Percentiles rank a stretch among this genome's conserved stretches.
phyloP scores from a whole-genome alignment of 2,329 filamentous ascomycete genomes.

The Verticillium alfalfae region DNA sequence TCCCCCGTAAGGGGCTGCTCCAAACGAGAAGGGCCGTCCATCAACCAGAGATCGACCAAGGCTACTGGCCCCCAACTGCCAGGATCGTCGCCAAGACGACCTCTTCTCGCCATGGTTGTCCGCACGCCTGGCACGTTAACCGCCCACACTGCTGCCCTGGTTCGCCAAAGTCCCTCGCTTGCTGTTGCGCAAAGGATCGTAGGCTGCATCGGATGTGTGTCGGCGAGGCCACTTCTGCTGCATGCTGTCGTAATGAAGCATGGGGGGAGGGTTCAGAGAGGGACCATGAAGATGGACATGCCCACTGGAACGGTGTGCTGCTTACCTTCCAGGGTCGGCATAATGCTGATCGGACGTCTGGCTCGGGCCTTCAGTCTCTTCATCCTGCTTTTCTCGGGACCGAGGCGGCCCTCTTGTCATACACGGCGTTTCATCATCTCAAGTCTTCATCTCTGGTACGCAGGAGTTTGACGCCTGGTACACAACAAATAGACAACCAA shows the following conservation, averaged over 20 bases:
- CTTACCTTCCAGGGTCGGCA: background rate
- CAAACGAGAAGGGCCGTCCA: background rate
- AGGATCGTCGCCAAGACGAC: background rate
- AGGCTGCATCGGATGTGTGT: background rate
- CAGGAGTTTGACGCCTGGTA: background rate
- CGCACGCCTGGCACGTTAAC: background rate
- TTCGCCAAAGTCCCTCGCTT: background rate
- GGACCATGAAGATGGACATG: too few species aligned
- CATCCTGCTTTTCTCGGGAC: background rate
- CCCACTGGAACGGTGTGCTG: background rate
- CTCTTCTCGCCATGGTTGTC: background rate
- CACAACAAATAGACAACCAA: background rate
- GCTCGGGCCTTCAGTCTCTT: background rate
- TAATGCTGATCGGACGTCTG: background rate
- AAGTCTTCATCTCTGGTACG: background rate
- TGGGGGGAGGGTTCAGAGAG: too few species aligned
- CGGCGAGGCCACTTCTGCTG: background rate
- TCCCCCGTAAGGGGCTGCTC: background rate
- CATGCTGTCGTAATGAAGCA: background rate
- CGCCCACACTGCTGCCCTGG: background rate
- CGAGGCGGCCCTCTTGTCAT: background rate
- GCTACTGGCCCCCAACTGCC: background rate
- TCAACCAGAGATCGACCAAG: background rate
- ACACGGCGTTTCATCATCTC: background rate
- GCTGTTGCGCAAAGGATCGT: background rate